Percentiles rank a stretch among this genome's conserved stretches.
Evolutionary conservation across 768 basidiomycete genomes (phyloP).

Genomic region (Dioszegia hungarica): DNA sequence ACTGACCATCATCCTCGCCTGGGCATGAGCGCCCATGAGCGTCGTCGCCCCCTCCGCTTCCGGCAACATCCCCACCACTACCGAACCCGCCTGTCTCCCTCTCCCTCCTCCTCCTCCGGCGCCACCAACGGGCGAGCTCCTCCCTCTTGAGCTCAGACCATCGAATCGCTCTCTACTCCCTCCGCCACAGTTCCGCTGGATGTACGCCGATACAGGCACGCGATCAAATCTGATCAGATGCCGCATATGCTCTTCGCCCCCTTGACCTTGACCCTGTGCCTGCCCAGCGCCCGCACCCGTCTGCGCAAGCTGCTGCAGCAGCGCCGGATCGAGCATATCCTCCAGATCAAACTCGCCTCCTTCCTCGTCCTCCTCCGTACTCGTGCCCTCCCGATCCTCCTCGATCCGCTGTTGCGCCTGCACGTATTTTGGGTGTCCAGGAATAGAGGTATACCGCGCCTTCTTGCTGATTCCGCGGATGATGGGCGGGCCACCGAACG

Average conservation of each 20-base stretch:
- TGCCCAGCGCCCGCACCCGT: neutral
- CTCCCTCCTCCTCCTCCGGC: too few species aligned
- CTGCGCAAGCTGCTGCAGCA: neutral
- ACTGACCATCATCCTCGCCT: conserved; percentile 1
- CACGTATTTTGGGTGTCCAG: conserved; percentile 40
- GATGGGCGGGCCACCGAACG: conserved; percentile 15
- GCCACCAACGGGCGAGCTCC: neutral
- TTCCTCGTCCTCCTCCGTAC: conserved; percentile 24
- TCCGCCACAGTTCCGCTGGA: neutral
- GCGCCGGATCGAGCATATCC: conserved; percentile 34
- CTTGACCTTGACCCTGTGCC: neutral
- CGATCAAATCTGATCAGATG: conserved; percentile 12
- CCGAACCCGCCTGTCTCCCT: too few species aligned
- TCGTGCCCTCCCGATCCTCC: conserved; percentile 22
- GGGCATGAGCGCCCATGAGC: neutral
- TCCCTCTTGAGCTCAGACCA: neutral
- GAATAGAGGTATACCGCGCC: conserved; percentile 41
- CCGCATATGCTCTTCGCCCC: conserved; percentile 4
- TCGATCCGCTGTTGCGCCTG: conserved; percentile 19
- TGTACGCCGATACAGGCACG: conserved; percentile 8
- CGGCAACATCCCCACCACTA: neutral
- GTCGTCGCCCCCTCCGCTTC: neutral
- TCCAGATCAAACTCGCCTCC: conserved; percentile 21
- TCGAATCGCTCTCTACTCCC: neutral
- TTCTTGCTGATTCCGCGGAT: conserved; percentile 1